Evolutionary conservation across 1,284 basidiomycete genomes (phyloP), one percentile per base, ranked within the genome.

Genomic region (Moesziomyces parantarcticus): DNA sequence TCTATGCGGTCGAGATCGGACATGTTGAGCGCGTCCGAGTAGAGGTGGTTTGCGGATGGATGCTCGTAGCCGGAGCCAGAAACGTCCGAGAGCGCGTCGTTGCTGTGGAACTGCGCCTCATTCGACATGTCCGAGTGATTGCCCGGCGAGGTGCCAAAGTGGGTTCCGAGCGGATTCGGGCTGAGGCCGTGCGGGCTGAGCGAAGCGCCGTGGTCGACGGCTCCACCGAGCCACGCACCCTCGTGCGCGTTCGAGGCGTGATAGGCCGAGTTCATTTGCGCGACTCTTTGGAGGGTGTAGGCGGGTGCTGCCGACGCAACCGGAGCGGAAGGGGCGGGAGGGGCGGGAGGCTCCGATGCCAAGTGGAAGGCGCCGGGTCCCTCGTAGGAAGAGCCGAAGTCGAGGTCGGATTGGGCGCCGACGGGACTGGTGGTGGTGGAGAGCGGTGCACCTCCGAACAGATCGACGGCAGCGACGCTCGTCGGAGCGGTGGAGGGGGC

Each of bases 121-220:
- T 76, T 76, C 14, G 73, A 76, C 44, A 76, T 40, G 49, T 76
- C 73, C 0, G 69, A 73, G 6, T 62, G 61, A 34, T 59, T 67
- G 39, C 65, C 68, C 3, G 73, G 73, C 20, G 69, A 76, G 20
- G 69, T 65, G 25, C 69, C 69, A 47, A 54, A 70, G n/a, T 46
- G 44, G 48, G 50, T 42, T 3, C 13, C 42, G 29, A 42, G 34
- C 5, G 50, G 42, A 46, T 66, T 48, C 11, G 62, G 66, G 40
- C 46, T 55, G 16, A 50, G 58, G 16, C 39, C 48, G 40, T 59
- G 62, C n/a, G 45, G 39, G 21, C 41, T 45, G 22, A 51, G 21
- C 11, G 39, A 52, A 40, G 45, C 25, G n/a, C n/a, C n/a, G 39
- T 55, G 46, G 41, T 56, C 48, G n/a, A 49, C 51, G 5, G 53